These are phyloP conservation scores for Helianthus tuberosus DNA, from an alignment of 129 eudicot species.

Conservation along the genomic window DNA sequence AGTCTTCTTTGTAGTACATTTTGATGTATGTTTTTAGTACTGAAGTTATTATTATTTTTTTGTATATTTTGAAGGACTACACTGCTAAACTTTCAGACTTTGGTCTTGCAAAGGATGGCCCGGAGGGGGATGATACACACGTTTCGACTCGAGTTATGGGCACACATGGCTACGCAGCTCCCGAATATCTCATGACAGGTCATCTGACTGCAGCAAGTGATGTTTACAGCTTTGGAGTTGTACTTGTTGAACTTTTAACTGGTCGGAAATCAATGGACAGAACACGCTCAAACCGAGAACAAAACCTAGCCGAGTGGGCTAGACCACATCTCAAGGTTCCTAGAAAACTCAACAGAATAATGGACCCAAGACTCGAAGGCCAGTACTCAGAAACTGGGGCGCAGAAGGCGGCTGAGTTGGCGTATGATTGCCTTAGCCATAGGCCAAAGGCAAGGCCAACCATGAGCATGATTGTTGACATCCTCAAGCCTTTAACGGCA, in stretches of 20 bases:
- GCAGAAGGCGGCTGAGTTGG: conserved; percentile 69
- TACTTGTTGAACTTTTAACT: conserved; percentile 78
- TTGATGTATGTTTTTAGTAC: conserved; percentile 3
- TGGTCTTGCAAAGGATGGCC: conserved; percentile 54
- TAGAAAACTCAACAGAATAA: conserved; percentile 53
- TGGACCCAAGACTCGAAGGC: conserved; percentile 88
- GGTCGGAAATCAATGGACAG: conserved; percentile 85
- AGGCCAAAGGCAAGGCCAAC: conserved; percentile 74
- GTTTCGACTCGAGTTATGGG: conserved; percentile 61
- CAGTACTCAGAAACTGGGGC: conserved; percentile 82
- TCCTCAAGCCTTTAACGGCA: conserved; percentile 54
- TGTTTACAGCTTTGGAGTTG: conserved; percentile 90
- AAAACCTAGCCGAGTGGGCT: conserved; percentile 86
- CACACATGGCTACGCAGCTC: conserved; percentile 84
- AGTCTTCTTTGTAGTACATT: too few relatives aligned
- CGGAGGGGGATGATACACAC: conserved; percentile 44
- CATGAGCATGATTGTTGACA: conserved; percentile 58
- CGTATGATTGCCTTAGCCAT: conserved; percentile 83
- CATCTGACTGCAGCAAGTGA: conserved; percentile 92
- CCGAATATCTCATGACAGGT: conserved; percentile 64
- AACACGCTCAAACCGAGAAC: conserved; percentile 65
- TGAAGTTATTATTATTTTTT: not conserved
- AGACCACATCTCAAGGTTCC: conserved; percentile 59
- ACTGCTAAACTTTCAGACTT: conserved; percentile 54
- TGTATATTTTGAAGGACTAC: conserved; percentile 35